Base-by-base conservation (phyloP, 148 eudicot species). In the Chenopodium quinoa region DNA sequence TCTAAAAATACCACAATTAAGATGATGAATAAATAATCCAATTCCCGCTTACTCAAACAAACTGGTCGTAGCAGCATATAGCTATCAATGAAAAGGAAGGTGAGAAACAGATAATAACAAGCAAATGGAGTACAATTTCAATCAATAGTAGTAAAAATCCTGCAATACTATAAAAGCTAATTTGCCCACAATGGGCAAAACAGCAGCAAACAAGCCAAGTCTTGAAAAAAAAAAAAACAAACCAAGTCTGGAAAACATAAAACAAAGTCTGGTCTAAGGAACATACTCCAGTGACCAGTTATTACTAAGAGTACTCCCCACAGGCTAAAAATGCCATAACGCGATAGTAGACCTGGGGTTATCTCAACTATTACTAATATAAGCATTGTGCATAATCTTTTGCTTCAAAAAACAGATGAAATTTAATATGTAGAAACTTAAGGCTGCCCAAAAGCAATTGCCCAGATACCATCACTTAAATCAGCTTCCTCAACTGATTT, bases 391-490 rank as follows among this genome's bases (percentile, higher is more conserved):
- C 75, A 79, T 78, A 79, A 76, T 20, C 14, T 47, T 65, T 65
- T n/a, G 71, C 75, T 75, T 74, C 9, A 12, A 22, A 75, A 66
- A 75, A 19, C 56, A 81, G 8, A 69, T 20, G 65, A 67, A 44
- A 23, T 27, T 25, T 74, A 48, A 27, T 40, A 74, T 20, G 65
- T 68, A 58, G 74, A 74, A 32, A 75, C 71, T 79, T 71, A 78
- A 83, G 75, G 79, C 70, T 64, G 67, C 81, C 27, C 73, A 22
- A 67, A 78, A 71, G 72, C 71, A 82, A 31, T 74, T 77, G 63
- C 71, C 72, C 44, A 50, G 80, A 70, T 75, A 75, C 52, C 54
- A 52, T 80, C 71, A 32, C 76, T 69, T 44, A 67, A 66, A 74
- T 25, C 82, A 74, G 82, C 85, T 72, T 75, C 81, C 75, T 40